Conservation (phyloP, 1,284 basidiomycete species). For the Papiliotrema nemorosa region DNA sequence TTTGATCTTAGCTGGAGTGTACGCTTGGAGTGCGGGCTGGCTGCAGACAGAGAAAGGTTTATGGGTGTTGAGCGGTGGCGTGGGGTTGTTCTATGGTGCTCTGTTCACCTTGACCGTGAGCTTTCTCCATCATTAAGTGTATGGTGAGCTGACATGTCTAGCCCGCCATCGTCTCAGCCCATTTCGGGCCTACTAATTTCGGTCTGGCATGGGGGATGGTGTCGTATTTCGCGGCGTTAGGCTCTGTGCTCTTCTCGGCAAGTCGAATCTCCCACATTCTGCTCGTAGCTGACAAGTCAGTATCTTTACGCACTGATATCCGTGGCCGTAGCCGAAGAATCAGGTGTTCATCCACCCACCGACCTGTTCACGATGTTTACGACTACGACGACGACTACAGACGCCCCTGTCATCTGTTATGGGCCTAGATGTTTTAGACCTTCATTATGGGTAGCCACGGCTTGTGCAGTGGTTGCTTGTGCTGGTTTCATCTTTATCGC, state of each 20-base stretch:
- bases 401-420: slow-evolving; percentile 29
- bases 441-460: slow-evolving; percentile 40
- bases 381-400: slow-evolving; percentile 5
- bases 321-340: slow-evolving; percentile 12
- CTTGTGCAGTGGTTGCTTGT: slow-evolving; percentile 31
- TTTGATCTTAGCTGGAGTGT: slow-evolving; percentile 31
- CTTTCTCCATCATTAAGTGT: neutral
- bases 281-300: slow-evolving; percentile 13
- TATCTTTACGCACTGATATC: slow-evolving; percentile 40
- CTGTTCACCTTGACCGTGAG: slow-evolving; percentile 47
- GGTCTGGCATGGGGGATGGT: slow-evolving; percentile 50
- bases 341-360: neutral
- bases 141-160: slow-evolving; percentile 1
- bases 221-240: slow-evolving; percentile 47
- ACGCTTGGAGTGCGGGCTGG: slow-evolving; percentile 34
- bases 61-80: slow-evolving; percentile 43
- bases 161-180: slow-evolving; percentile 43
- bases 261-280: slow-evolving; percentile 11
- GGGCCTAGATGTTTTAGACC: slow-evolving; percentile 41
- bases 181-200: slow-evolving; percentile 48
- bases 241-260: slow-evolving; percentile 46
- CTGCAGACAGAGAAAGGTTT: slow-evolving; percentile 35
- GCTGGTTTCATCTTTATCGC: slow-evolving; percentile 38
- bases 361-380: neutral
- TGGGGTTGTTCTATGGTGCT: slow-evolving; percentile 46